Conservation (phyloP, 495 filamentous ascomycete species). For the Daldinia grandis region DNA sequence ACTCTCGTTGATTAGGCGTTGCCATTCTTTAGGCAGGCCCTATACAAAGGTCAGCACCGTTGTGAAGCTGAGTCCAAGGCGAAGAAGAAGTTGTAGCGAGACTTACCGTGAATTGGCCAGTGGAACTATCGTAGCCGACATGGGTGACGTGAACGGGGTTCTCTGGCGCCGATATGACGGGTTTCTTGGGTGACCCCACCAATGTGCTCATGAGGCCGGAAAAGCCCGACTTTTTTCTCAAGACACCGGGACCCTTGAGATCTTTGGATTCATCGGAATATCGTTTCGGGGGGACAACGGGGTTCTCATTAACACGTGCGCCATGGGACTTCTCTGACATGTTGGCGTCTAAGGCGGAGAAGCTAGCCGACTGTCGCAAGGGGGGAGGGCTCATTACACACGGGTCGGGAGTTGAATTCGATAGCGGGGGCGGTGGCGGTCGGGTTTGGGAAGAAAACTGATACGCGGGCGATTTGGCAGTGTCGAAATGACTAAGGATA, state of each 20-base stretch:
- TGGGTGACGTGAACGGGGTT: conserved; percentile 98
- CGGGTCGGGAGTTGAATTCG: conserved; percentile 67
- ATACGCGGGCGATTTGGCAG: conserved; percentile 57
- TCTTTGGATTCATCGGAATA: conserved; percentile 84
- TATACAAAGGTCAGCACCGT: conserved; percentile 47
- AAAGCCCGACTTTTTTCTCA: conserved; percentile 92
- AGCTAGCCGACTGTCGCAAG: conserved; percentile 83
- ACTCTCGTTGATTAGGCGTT: conserved; percentile 90
- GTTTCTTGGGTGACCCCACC: conserved; percentile 86
- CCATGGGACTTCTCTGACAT: conserved; percentile 59
- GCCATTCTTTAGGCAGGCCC: conserved; percentile 98
- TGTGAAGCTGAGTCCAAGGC: conserved; percentile 26
- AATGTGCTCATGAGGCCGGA: conserved; percentile 94
- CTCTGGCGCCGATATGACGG: conserved; percentile 93
- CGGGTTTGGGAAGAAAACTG: conserved; percentile 53
- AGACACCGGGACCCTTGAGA: conserved; percentile 61
- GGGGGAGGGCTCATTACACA: conserved; percentile 64
- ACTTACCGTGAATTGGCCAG: conserved; percentile 94
- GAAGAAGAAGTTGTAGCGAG: conserved; percentile 13
- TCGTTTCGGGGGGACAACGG: conserved; percentile 71
- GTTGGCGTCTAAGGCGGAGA: conserved; percentile 65
- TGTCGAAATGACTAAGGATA: conserved; percentile 74
- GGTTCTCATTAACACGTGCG: conserved; percentile 65
- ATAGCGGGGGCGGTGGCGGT: conserved; percentile 61
- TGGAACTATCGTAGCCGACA: conserved; percentile 96